Evolutionary conservation across 2,329 filamentous ascomycete species (phyloP).

Genomic region (Epichloe sylvatica): DNA sequence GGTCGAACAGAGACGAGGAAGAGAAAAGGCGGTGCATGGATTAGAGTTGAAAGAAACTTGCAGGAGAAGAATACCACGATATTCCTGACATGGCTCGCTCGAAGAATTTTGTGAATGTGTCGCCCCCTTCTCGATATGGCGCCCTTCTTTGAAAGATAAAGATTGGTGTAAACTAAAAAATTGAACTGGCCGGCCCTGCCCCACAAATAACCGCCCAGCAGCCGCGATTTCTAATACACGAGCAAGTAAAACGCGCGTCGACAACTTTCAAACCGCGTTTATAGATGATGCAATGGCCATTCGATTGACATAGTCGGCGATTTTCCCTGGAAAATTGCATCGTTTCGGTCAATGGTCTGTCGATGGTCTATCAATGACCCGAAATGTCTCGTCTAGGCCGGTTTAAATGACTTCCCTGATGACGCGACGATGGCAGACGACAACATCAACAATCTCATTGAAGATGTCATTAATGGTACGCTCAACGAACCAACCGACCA

Average conservation of each 20-base stretch:
- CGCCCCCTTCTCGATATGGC: no score
- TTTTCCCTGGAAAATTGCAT: background rate
- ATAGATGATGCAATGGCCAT: background rate
- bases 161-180: no score
- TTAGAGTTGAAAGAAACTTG: background rate
- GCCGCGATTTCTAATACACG: background rate
- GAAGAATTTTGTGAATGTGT: no score
- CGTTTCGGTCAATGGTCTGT: background rate
- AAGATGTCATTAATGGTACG: constrained; percentile 22
- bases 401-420: background rate
- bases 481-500: background rate
- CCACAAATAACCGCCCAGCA: background rate
- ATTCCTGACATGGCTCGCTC: background rate
- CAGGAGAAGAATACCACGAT: background rate
- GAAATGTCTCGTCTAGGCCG: background rate
- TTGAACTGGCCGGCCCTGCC: background rate
- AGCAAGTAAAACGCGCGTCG: background rate
- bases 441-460: constrained; percentile 22
- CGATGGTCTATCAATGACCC: background rate
- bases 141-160: no score
- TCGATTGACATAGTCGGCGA: background rate
- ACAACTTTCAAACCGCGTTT: background rate
- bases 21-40: background rate
- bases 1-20: background rate
- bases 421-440: constrained; percentile 13